A percentile compares a stretch with the other conserved stretches of the same genome.
Conservation (phyloP, 2,329 filamentous ascomycete species). For the Phyllosticta citribraziliensis region DNA sequence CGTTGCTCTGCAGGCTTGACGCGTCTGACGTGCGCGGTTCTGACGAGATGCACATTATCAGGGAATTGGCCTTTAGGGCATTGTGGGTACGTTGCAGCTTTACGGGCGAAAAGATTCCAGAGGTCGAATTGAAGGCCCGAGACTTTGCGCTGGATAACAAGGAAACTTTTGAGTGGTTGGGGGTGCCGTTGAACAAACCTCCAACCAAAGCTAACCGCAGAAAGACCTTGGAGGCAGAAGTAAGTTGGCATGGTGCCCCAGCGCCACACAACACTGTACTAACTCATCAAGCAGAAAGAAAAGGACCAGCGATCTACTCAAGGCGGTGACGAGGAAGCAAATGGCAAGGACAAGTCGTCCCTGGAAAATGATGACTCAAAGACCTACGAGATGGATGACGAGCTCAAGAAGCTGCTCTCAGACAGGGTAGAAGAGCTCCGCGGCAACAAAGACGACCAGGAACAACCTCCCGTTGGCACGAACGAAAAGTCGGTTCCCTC, state of each 20-base stretch:
- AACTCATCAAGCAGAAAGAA: neutral
- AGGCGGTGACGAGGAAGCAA: neutral
- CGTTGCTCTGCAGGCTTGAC: slow-evolving; percentile 65
- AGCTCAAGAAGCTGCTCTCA: neutral
- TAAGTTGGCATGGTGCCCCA: neutral
- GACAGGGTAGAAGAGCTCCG: neutral
- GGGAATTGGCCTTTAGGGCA: slow-evolving; percentile 72
- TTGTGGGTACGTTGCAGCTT: slow-evolving; percentile 49
- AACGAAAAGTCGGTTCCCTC: neutral
- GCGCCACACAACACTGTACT: neutral
- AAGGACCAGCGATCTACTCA: neutral
- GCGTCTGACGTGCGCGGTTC: slow-evolving; percentile 51
- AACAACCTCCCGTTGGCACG: neutral
- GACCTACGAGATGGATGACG: neutral
- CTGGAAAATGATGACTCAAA: neutral
- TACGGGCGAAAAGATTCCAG: slow-evolving; percentile 11
- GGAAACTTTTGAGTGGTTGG: slow-evolving; percentile 12
- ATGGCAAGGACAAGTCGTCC: neutral
- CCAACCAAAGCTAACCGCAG: neutral
- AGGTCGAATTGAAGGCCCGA: slow-evolving; percentile 20
- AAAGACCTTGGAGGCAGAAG: neutral
- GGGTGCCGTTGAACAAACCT: neutral
- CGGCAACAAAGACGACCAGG: neutral
- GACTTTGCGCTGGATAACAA: slow-evolving; percentile 17
- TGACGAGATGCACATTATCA: slow-evolving; percentile 62